phyloP scores from a whole-genome alignment of 1,139 yeast genomes.

The Scheffersomyces cryptocercus region DNA sequence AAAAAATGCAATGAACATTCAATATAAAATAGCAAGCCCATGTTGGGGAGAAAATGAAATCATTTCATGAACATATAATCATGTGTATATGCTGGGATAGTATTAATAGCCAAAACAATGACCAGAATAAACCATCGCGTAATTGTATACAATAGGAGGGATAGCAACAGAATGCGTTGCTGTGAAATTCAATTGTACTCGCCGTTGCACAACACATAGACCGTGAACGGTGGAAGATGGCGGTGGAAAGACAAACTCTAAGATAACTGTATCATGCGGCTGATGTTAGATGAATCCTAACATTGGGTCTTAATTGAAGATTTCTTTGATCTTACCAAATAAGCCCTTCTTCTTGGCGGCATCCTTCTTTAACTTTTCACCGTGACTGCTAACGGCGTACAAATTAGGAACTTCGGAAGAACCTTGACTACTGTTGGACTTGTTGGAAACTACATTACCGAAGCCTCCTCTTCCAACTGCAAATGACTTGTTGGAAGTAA shows the following conservation, averaged over 20 bases:
- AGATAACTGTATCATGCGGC: background rate
- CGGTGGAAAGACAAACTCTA: too few relatives aligned
- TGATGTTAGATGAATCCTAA: constrained; percentile 1
- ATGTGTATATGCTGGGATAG: too few relatives aligned
- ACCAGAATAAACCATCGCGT: too few relatives aligned
- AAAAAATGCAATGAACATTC: background rate
- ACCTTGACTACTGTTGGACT: constrained; percentile 9
- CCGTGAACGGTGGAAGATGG: too few relatives aligned
- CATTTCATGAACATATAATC: too few relatives aligned
- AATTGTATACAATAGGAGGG: too few relatives aligned
- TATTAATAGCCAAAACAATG: too few relatives aligned
- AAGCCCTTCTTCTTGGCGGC: constrained; percentile 26
- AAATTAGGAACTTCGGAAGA: constrained; percentile 11
- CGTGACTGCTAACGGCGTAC: constrained; percentile 17
- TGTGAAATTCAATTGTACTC: too few relatives aligned
- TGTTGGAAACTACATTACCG: constrained; percentile 43
- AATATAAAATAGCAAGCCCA: background rate
- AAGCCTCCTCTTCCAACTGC: constrained; percentile 52
- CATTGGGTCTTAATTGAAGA: constrained; percentile 18
- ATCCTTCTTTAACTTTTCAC: constrained; percentile 12
- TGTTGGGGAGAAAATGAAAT: background rate
- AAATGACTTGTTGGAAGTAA: constrained; percentile 40
- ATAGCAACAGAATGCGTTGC: too few relatives aligned
- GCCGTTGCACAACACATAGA: too few relatives aligned
- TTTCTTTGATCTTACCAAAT: constrained; percentile 32